phyloP scores from a whole-genome alignment of 257 asterid species.

The Scutellaria minor region DNA sequence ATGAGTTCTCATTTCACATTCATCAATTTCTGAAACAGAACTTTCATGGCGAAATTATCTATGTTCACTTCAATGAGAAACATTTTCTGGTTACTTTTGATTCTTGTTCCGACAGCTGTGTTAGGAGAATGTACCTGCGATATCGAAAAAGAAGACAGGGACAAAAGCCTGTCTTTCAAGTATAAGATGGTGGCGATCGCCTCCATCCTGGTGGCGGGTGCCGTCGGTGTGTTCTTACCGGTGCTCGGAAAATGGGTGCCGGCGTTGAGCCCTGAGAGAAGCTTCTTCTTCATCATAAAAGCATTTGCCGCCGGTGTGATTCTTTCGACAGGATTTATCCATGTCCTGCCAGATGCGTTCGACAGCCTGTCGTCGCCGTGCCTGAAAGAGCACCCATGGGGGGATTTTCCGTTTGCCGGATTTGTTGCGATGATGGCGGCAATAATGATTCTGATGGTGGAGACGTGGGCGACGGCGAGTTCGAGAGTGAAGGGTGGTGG shows the following conservation, averaged over 20 bases:
- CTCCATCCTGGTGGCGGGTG: slow-evolving; percentile 50
- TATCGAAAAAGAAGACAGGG: slow-evolving; percentile 27
- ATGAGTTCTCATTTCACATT: too few relatives aligned
- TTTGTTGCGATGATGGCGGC: slow-evolving; percentile 54
- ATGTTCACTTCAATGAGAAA: neutral
- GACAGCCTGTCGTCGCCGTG: slow-evolving; percentile 49
- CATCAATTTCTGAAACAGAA: too few relatives aligned
- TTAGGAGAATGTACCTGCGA: slow-evolving; percentile 51
- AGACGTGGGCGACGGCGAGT: slow-evolving; percentile 46
- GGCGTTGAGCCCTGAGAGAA: slow-evolving; percentile 51
- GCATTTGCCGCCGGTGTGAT: slow-evolving; percentile 72
- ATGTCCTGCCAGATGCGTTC: slow-evolving; percentile 55
- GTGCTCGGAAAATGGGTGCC: slow-evolving; percentile 39
- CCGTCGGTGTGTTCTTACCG: slow-evolving; percentile 51
- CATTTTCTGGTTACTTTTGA: neutral
- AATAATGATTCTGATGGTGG: slow-evolving; percentile 56
- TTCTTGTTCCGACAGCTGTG: slow-evolving; percentile 31
- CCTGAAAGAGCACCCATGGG: slow-evolving; percentile 45
- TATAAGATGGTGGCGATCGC: slow-evolving; percentile 51
- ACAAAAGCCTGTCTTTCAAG: slow-evolving; percentile 44
- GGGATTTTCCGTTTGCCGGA: slow-evolving; percentile 58
- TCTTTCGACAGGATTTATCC: slow-evolving; percentile 58
- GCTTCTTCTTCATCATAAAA: slow-evolving; percentile 51
- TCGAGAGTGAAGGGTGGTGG: slow-evolving; percentile 7
- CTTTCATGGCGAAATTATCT: neutral